Evolutionary conservation across 257 asterid genomes (phyloP).

Genomic region (Handroanthus guayacan): DNA sequence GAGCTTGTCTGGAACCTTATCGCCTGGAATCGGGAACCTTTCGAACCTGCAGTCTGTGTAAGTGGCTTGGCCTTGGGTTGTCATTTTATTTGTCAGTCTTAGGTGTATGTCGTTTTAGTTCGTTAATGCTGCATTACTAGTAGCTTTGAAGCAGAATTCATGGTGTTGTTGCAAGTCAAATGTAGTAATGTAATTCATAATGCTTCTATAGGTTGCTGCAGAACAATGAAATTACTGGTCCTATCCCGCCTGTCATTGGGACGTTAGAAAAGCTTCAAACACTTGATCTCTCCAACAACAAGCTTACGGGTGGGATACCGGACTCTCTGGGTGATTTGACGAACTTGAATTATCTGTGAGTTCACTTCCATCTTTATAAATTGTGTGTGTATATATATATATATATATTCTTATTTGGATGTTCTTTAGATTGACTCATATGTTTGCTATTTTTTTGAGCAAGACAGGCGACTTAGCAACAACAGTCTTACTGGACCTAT

Average conservation of each 20-base stretch:
- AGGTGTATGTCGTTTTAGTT: neutral
- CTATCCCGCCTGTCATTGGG: slow-evolving; percentile 77
- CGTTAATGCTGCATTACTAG: neutral
- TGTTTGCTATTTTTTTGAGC: slow-evolving; percentile 45
- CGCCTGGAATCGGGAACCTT: slow-evolving; percentile 88
- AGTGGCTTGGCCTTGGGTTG: slow-evolving; percentile 41
- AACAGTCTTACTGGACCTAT: slow-evolving; percentile 80
- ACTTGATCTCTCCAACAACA: slow-evolving; percentile 87
- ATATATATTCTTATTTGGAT: neutral
- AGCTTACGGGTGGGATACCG: slow-evolving; percentile 74
- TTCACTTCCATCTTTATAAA: slow-evolving; percentile 31
- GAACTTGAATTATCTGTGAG: slow-evolving; percentile 90
- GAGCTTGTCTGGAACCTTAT: slow-evolving; percentile 82
- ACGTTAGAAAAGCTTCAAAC: slow-evolving; percentile 80
- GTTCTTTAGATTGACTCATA: slow-evolving; percentile 35
- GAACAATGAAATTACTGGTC: slow-evolving; percentile 84
- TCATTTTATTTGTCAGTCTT: neutral
- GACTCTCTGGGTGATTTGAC: slow-evolving; percentile 68
- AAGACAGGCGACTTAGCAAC: slow-evolving; percentile 93
- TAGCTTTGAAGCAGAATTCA: neutral
- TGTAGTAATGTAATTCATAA: neutral
- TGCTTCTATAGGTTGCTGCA: slow-evolving; percentile 76
- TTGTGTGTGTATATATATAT: no score
- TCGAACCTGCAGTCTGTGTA: slow-evolving; percentile 85
- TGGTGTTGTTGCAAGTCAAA: neutral